Conservation (phyloP, 805 yeast genomes). For the Myxozyma lipomycoides region DNA sequence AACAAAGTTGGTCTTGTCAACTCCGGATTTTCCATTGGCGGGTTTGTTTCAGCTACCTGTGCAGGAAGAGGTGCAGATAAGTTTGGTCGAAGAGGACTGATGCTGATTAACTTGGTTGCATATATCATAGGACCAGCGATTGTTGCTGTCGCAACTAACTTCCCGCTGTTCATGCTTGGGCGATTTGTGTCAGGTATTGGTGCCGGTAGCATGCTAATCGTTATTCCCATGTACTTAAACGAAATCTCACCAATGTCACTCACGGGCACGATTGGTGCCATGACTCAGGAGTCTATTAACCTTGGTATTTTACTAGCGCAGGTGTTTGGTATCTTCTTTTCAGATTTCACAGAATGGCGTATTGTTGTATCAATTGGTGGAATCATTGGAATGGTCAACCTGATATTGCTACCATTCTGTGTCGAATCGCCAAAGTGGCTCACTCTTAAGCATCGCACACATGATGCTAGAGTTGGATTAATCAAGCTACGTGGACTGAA, state of each 20-base stretch:
- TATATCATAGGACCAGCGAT: constrained; percentile 61
- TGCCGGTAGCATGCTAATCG: constrained; percentile 83
- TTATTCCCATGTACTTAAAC: constrained; percentile 75
- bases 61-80: constrained; percentile 63
- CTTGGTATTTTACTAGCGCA: constrained; percentile 82
- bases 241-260: constrained; percentile 68
- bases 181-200: constrained; percentile 77
- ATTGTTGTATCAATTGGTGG: constrained; percentile 60
- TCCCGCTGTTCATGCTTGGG: constrained; percentile 52
- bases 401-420: constrained; percentile 42
- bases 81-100: constrained; percentile 59
- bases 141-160: constrained; percentile 50
- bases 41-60: constrained; percentile 65
- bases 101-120: constrained; percentile 49
- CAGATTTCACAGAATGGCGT: constrained; percentile 70
- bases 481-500: constrained; percentile 38
- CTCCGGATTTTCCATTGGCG: constrained; percentile 79
- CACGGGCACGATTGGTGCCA: constrained; percentile 79
- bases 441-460: constrained; percentile 44
- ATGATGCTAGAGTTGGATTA: constrained; percentile 43
- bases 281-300: constrained; percentile 84
- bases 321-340: constrained; percentile 62
- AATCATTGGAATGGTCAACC: constrained; percentile 49
- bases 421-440: constrained; percentile 89
- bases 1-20: constrained; percentile 68